Conservation (phyloP, 2,329 filamentous ascomycete genomes). For the Penicillium brasilianum region DNA sequence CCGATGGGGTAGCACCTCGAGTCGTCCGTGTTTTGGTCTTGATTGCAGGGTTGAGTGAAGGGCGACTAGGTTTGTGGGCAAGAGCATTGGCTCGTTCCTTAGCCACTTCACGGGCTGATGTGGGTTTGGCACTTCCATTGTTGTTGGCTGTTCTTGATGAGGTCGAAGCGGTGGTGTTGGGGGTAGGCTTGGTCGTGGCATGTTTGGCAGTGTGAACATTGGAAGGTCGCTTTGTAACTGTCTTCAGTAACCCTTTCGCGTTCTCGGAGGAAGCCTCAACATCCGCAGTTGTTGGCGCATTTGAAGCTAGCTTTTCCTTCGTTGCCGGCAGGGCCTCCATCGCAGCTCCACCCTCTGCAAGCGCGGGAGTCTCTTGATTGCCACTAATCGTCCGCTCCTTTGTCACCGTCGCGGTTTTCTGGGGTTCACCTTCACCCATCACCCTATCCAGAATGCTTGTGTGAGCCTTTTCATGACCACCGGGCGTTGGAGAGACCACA, state of each 20-base stretch:
- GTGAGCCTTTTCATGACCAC: constrained; percentile 25
- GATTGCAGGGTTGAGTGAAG: constrained; percentile 36
- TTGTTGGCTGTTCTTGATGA: constrained; percentile 29
- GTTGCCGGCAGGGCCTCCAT: constrained; percentile 24
- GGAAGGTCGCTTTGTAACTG: constrained; percentile 40
- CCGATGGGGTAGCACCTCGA: constrained; percentile 38
- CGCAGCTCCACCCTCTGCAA: constrained; percentile 9
- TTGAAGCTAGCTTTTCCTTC: constrained; percentile 24
- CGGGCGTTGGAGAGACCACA: constrained; percentile 35
- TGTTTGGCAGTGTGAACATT: constrained; percentile 37
- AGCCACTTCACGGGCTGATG: constrained; percentile 39
- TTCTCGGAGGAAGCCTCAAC: constrained; percentile 25
- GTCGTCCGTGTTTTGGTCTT: constrained; percentile 35
- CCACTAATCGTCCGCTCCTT: constrained; percentile 7
- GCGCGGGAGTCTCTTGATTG: constrained; percentile 21
- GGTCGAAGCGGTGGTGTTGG: constrained; percentile 28
- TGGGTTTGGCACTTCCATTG: constrained; percentile 26
- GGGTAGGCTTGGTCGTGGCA: constrained; percentile 27
- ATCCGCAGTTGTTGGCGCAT: constrained; percentile 10
- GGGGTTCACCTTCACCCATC: constrained; percentile 13
- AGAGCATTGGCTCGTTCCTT: constrained; percentile 36
- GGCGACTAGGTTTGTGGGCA: constrained; percentile 40
- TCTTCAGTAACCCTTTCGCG: constrained; percentile 28
- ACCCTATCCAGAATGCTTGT: constrained; percentile 26
- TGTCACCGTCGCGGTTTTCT: constrained; percentile 15